Percentiles rank a stretch among this genome's conserved stretches.
Evolutionary conservation across 352 stramenopile species (phyloP).

Genomic region (Pythium oligandrum): DNA sequence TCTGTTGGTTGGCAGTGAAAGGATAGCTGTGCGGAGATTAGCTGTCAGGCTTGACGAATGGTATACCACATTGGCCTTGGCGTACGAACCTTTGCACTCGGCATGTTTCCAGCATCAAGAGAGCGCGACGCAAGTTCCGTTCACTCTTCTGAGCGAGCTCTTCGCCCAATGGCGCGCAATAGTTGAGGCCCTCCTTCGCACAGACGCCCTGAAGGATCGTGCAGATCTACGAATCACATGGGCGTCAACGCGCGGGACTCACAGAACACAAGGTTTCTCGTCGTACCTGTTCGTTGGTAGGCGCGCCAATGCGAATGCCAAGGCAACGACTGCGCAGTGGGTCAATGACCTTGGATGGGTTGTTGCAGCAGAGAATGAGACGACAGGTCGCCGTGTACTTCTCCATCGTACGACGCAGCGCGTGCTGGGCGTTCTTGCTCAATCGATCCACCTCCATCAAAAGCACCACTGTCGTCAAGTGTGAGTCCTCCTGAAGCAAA

Average conservation of each 20-base stretch:
- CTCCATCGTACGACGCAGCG: conserved; percentile 97
- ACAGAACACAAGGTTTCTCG: neutral
- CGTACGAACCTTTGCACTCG: conserved; percentile 61
- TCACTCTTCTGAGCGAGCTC: conserved; percentile 90
- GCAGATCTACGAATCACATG: conserved; percentile 63
- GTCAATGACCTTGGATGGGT: conserved; percentile 96
- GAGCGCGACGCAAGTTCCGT: conserved; percentile 93
- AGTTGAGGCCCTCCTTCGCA: conserved; percentile 87
- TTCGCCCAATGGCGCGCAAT: conserved; percentile 87
- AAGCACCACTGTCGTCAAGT: conserved; percentile 85
- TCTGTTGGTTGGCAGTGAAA: conserved; percentile 76
- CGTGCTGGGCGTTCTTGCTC: conserved; percentile 96
- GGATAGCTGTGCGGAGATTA: conserved; percentile 50
- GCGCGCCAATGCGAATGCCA: conserved; percentile 91
- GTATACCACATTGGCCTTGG: too few relatives aligned
- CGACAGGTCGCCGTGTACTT: conserved; percentile 93
- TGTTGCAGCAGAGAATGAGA: conserved; percentile 97
- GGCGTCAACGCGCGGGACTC: neutral
- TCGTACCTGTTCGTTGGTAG: conserved; percentile 84
- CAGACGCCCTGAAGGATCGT: conserved; percentile 88
- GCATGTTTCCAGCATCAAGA: conserved; percentile 98
- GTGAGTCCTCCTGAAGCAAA: conserved; percentile 26
- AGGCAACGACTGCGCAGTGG: conserved; percentile 96
- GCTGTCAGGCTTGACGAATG: too few relatives aligned
- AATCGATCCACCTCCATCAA: conserved; percentile 98